Conservation (phyloP, 2,329 filamentous ascomycete species). For the Hypomyces perniciosus region DNA sequence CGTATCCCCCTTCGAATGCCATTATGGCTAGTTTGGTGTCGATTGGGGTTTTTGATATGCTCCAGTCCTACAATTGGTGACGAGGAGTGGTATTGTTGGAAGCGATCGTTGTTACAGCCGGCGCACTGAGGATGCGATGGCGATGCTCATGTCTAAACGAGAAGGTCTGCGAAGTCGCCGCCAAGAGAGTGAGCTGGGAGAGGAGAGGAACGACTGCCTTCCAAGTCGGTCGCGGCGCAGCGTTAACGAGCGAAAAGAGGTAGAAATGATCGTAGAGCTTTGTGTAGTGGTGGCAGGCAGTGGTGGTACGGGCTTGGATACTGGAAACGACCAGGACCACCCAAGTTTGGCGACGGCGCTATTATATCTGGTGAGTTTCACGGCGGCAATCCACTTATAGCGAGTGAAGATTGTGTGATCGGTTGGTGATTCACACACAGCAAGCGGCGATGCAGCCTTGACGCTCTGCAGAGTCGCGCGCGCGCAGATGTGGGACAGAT, state of each 20-base stretch:
- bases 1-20: constrained; percentile 46
- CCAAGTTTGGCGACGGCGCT: too few relatives aligned
- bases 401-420: too few relatives aligned
- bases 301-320: too few relatives aligned
- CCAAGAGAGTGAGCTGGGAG: not conserved
- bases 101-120: not conserved
- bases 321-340: too few relatives aligned
- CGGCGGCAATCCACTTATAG: too few relatives aligned
- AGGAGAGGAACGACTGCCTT: not conserved
- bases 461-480: too few relatives aligned
- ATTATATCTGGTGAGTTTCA: too few relatives aligned
- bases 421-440: too few relatives aligned
- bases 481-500: too few relatives aligned
- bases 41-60: not conserved
- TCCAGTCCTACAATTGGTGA: not conserved
- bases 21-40: constrained; percentile 26
- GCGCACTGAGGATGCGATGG: not conserved
- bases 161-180: too few relatives aligned
- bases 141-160: not conserved
- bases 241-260: not conserved
- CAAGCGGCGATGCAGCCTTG: too few relatives aligned
- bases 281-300: too few relatives aligned
- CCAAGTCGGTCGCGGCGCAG: not conserved
- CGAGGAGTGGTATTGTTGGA: not conserved
- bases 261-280: not conserved